Evolutionary conservation across 129 eudicot species (phyloP).

Genomic region (Centrapalus pauciflorus): DNA sequence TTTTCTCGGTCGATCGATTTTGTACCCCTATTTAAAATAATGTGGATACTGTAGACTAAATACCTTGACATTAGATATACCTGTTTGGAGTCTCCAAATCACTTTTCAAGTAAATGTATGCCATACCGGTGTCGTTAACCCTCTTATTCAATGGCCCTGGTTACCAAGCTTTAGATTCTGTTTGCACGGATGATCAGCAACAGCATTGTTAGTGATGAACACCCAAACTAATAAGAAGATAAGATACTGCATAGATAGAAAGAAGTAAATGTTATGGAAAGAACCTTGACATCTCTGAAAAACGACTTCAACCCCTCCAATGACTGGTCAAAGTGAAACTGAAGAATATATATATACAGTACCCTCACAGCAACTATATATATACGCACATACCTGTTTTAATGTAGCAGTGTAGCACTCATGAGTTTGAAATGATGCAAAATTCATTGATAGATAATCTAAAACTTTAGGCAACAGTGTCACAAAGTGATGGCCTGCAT

Average conservation of each 20-base stretch:
- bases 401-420: too few species aligned
- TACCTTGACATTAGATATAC: slow-evolving; percentile 25
- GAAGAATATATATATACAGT: too few species aligned
- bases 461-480: too few species aligned
- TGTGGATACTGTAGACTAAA: not conserved
- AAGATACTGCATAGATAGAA: slow-evolving; percentile 5
- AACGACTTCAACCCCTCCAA: slow-evolving; percentile 62
- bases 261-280: not conserved
- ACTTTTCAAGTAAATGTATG: slow-evolving; percentile 34
- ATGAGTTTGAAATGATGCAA: too few species aligned
- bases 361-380: too few species aligned
- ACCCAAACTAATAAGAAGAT: not conserved
- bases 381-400: too few species aligned
- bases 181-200: slow-evolving; percentile 14
- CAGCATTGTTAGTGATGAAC: not conserved
- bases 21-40: not conserved
- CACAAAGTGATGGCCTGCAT: too few species aligned
- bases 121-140: slow-evolving; percentile 16
- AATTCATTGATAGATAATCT: too few species aligned
- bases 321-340: slow-evolving; percentile 61
- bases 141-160: slow-evolving; percentile 19
- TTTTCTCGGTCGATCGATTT: too few species aligned
- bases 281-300: slow-evolving; percentile 69
- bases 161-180: slow-evolving; percentile 22
- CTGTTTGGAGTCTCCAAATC: slow-evolving; percentile 43